A percentile compares a stretch with the other conserved stretches of the same genome.
Evolutionary conservation across 805 yeast species (phyloP).

Genomic region (Yamadazyma takamatsuzukensis): DNA sequence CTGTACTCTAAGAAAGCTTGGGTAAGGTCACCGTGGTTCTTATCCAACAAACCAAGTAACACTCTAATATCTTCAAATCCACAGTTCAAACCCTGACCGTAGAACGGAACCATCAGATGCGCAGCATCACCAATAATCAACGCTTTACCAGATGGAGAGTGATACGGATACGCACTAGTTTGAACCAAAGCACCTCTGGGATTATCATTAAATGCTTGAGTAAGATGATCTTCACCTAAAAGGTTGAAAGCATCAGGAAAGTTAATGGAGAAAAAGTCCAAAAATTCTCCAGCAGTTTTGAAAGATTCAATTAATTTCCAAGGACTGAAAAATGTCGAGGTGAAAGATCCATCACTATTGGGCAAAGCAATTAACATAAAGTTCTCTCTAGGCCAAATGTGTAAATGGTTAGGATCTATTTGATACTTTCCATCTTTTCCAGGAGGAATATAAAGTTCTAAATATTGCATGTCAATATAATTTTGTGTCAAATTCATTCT

Average conservation of each 20-base stretch:
- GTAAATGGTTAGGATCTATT: constrained; percentile 75
- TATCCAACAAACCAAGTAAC: constrained; percentile 47
- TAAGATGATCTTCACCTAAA: constrained; percentile 57
- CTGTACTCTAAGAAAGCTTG: constrained; percentile 57
- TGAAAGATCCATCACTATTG: constrained; percentile 80
- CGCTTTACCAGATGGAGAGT: constrained; percentile 54
- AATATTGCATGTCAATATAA: constrained; percentile 78
- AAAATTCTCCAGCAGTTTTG: constrained; percentile 39
- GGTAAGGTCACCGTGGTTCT: constrained; percentile 31
- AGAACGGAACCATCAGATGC: constrained; percentile 96
- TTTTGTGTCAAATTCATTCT: constrained; percentile 72
- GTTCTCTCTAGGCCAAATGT: constrained; percentile 87
- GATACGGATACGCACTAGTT: constrained; percentile 66
- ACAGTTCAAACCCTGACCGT: constrained; percentile 96
- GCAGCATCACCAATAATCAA: constrained; percentile 90
- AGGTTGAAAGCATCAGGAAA: constrained; percentile 74
- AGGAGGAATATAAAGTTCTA: constrained; percentile 77
- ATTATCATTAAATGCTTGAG: constrained; percentile 48
- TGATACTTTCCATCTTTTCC: constrained; percentile 19
- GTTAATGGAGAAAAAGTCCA: constrained; percentile 51
- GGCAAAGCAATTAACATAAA: constrained; percentile 90
- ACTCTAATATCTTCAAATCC: constrained; percentile 88
- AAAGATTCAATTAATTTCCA: constrained; percentile 60
- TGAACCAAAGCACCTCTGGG: constrained; percentile 82
- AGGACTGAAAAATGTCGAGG: constrained; percentile 86